Evolutionary conservation across 2,329 filamentous ascomycete genomes (phyloP).

Genomic region (Hymenoscyphus repandus): DNA sequence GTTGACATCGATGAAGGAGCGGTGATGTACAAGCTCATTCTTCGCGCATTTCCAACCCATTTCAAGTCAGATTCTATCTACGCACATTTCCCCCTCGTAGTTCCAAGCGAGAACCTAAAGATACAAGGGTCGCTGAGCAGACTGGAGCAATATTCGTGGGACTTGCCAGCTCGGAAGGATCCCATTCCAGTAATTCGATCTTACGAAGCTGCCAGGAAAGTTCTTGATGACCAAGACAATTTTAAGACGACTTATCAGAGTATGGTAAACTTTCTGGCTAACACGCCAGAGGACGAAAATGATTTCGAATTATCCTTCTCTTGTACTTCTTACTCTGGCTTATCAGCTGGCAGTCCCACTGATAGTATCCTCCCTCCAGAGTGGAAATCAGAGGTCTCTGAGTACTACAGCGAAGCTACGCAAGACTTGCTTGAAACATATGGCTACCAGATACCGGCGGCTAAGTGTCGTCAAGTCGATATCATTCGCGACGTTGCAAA

Average conservation of each 20-base stretch:
- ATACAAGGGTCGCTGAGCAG: background rate
- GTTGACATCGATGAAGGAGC: background rate
- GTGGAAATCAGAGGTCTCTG: background rate
- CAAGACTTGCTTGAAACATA: conserved; percentile 58
- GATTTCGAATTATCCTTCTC: background rate
- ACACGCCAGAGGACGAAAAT: background rate
- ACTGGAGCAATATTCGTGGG: background rate
- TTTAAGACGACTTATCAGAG: background rate
- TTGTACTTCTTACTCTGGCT: too few species aligned
- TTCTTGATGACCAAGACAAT: background rate
- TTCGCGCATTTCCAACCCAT: background rate
- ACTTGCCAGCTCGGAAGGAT: background rate
- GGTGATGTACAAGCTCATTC: background rate
- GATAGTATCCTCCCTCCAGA: background rate
- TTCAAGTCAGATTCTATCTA: background rate
- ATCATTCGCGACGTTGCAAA: conserved; percentile 56
- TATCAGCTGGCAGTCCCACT: too few species aligned
- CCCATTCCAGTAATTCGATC: background rate
- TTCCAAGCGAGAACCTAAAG: background rate
- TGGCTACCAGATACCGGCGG: conserved; percentile 52
- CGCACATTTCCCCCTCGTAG: background rate
- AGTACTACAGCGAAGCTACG: conserved; percentile 61
- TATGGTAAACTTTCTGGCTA: background rate
- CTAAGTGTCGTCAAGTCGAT: conserved; percentile 57
- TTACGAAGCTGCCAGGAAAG: background rate